phyloP scores from a whole-genome alignment of 192 early-diverging fungal species.

The Coemansia furcata region DNA sequence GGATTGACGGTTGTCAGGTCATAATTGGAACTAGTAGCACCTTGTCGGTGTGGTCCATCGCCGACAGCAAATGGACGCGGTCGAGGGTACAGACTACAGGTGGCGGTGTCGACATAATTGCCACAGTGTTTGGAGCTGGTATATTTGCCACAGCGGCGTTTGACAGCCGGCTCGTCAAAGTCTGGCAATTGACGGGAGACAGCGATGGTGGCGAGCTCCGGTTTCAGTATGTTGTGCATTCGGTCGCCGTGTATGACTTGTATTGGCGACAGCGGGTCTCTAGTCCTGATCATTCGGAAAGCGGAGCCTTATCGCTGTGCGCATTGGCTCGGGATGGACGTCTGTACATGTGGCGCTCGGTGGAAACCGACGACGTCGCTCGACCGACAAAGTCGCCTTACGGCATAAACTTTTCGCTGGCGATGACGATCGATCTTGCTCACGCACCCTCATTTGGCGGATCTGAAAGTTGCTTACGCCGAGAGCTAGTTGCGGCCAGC shows the following conservation, averaged over 20 bases:
- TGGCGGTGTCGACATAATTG: constrained; percentile 10
- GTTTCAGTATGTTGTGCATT: constrained; percentile 45
- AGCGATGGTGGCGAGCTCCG: constrained; percentile 11
- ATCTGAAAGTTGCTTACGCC: not conserved
- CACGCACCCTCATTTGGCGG: not conserved
- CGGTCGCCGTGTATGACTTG: constrained; percentile 11
- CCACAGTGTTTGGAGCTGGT: constrained; percentile 1
- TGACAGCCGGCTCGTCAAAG: constrained; percentile 27
- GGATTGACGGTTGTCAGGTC: constrained; percentile 17
- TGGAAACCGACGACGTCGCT: not conserved
- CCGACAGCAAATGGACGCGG: constrained; percentile 8
- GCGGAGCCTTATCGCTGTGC: constrained; percentile 12
- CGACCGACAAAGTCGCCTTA: not conserved
- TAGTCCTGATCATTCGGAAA: not conserved
- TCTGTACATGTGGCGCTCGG: constrained; percentile 28
- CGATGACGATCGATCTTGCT: constrained; percentile 4
- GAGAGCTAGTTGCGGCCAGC: not conserved
- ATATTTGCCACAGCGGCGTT: constrained; percentile 30
- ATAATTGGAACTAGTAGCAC: constrained; percentile 5
- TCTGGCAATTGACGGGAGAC: constrained; percentile 28
- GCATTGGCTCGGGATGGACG: constrained; percentile 11
- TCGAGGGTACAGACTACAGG: constrained; percentile 10
- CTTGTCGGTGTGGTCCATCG: constrained; percentile 18
- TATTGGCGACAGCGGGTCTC: constrained; percentile 30
- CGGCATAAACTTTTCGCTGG: constrained; percentile 19